Conservation (phyloP, 495 filamentous ascomycete species). For the Penicillium goetzii region DNA sequence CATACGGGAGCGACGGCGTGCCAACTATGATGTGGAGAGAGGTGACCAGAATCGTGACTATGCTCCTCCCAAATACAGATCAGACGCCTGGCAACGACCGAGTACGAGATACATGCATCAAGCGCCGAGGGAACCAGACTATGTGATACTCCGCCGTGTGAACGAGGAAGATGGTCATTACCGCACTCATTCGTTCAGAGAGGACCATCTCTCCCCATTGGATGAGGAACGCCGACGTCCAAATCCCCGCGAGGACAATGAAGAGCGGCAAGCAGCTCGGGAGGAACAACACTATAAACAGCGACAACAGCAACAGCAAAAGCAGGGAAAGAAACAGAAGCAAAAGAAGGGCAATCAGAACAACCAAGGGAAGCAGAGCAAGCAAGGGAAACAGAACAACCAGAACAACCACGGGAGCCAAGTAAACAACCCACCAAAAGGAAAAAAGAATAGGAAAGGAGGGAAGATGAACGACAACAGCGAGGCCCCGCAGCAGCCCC, state of each 20-base stretch:
- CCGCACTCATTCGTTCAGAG: not conserved
- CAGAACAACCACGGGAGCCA: not conserved
- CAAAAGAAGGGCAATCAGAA: not conserved
- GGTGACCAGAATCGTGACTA: not conserved
- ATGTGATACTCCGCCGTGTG: not conserved
- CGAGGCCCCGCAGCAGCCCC: not conserved
- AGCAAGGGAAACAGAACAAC: not conserved
- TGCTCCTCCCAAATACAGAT: not conserved
- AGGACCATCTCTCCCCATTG: not conserved
- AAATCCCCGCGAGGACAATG: not conserved
- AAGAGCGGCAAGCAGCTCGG: not conserved
- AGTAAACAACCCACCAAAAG: not conserved
- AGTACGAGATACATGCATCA: not conserved
- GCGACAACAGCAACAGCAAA: not conserved
- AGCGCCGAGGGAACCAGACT: not conserved
- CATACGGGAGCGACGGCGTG: not conserved
- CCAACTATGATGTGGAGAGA: slow-evolving; percentile 4
- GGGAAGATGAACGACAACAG: not conserved
- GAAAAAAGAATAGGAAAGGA: not conserved
- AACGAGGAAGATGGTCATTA: not conserved
- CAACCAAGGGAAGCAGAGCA: not conserved
- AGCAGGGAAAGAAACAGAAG: not conserved
- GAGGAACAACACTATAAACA: not conserved
- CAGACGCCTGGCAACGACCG: slow-evolving; percentile 1
- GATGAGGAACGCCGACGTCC: not conserved